Evolutionary conservation across 768 basidiomycete species (phyloP), one percentile per base, ranked within the genome.

Genomic region (Suillus clintonianus): DNA sequence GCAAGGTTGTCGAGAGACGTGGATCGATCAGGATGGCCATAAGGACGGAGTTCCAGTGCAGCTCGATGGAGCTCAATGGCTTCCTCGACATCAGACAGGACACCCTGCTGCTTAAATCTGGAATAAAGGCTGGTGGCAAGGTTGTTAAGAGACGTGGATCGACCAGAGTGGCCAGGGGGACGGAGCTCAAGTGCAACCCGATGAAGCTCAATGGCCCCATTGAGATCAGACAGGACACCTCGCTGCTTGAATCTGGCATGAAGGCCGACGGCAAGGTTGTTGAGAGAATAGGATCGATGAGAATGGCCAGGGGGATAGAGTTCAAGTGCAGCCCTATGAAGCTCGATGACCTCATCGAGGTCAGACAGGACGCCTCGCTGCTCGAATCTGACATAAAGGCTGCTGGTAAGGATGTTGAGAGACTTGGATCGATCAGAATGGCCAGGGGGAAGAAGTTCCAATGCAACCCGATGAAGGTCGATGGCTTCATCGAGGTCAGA

Each of bases 331-430:
- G 57, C 39, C 22, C 37, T 7, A 15, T 62, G 64, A 14, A 62
- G 53, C 39, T 22, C 30, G 48, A 70, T 64, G 11, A 60, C 64
- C 45, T 69, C 60, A 17, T 70, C 43, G 41, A 70, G 36, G 58
- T 70, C 68, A 32, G 41, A 57, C 6, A 57, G 14, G 27, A 36
- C 57, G 1, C 53, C 58, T n/a, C 27, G 50, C 42, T 61, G 53
- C 51, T 61, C 42, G 42, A 64, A 70, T 17, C 68, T 43, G 8
- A 15, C 53, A 27, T 54, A 39, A n/a, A 68, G 55, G 6, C 53
- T 51, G 48, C 4, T 27, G 19, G 37, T 64, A 36, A 65, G 66
- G 3, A 42, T 41, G 27, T 42, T 42, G 36, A 65, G 62, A 53
- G 30, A 43, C 10, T 7, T 27, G 6, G 48, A n/a, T n/a, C 59